phyloP scores from a whole-genome alignment of 192 early-diverging fungal species.

The Pilobolus umbonatus region DNA sequence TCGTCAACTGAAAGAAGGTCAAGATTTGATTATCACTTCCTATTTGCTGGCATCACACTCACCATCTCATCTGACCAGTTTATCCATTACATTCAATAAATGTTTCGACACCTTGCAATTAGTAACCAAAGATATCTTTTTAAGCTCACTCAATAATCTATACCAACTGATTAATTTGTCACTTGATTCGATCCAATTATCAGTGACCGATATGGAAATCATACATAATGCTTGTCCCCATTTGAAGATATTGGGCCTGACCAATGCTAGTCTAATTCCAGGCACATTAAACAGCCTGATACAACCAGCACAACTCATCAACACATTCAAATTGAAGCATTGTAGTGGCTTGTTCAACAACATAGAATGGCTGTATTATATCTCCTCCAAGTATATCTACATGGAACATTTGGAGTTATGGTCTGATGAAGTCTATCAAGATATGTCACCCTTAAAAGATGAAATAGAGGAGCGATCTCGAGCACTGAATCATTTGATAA shows the following conservation, averaged over 20 bases:
- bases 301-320: not conserved
- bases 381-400: not conserved
- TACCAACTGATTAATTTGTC: not conserved
- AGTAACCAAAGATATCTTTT: not conserved
- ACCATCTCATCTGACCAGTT: not conserved
- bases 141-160: not conserved
- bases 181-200: conserved; percentile 3
- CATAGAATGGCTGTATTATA: conserved; percentile 9
- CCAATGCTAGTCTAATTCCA: not conserved
- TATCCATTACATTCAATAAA: not conserved
- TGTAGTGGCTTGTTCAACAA: conserved; percentile 2
- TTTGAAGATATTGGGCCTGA: not conserved
- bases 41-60: not conserved
- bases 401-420: not conserved
- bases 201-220: conserved; percentile 6
- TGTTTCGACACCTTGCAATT: not conserved
- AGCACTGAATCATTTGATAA: not conserved
- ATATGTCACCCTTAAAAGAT: not conserved
- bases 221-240: conserved; percentile 7
- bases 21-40: not conserved
- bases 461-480: conserved; percentile 2
- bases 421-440: not conserved
- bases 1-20: conserved; percentile 2
- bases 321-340: not conserved
- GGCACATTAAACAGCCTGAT: too few relatives aligned